Conservation (phyloP, 1,284 basidiomycete genomes). For the Golubevia pallescens region DNA sequence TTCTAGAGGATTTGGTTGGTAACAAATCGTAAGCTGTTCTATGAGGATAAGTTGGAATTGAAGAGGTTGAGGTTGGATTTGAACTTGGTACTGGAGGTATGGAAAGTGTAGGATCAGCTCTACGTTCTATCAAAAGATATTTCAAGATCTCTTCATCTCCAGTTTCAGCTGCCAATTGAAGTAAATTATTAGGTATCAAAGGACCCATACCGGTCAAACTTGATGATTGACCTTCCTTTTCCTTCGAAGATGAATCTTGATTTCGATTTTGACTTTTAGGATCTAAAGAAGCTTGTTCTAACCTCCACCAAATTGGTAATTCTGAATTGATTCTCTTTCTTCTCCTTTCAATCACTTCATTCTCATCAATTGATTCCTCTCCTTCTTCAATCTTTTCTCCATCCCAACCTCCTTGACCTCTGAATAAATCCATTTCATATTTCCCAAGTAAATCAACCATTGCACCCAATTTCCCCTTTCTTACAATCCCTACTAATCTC, state of each 20-base stretch:
- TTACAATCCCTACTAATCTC: conserved; percentile 53
- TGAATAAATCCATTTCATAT: conserved; percentile 35
- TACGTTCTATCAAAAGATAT: conserved; percentile 52
- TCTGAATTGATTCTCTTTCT: too few species aligned
- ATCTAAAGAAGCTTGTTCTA: conserved; percentile 10
- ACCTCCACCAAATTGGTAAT: too few species aligned
- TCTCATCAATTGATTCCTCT: not conserved
- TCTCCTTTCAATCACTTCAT: conserved; percentile 24
- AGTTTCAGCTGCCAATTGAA: conserved; percentile 52
- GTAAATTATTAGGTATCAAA: conserved; percentile 37
- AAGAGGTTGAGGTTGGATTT: not conserved
- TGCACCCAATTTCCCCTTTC: conserved; percentile 42
- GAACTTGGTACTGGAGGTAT: conserved; percentile 8
- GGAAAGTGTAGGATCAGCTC: conserved; percentile 43
- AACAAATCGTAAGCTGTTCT: conserved; percentile 58
- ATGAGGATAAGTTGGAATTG: conserved; percentile 12
- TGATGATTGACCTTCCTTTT: conserved; percentile 8
- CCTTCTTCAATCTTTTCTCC: too few species aligned
- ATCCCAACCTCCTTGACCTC: conserved; percentile 14
- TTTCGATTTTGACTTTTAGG: not conserved
- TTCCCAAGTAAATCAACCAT: conserved; percentile 45
- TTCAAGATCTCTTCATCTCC: conserved; percentile 36
- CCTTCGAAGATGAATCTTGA: conserved; percentile 4
- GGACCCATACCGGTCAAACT: conserved; percentile 1
- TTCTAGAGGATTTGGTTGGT: conserved; percentile 33